Base-by-base conservation (phyloP, 140 eudicot species). In the Artemisia princeps region DNA sequence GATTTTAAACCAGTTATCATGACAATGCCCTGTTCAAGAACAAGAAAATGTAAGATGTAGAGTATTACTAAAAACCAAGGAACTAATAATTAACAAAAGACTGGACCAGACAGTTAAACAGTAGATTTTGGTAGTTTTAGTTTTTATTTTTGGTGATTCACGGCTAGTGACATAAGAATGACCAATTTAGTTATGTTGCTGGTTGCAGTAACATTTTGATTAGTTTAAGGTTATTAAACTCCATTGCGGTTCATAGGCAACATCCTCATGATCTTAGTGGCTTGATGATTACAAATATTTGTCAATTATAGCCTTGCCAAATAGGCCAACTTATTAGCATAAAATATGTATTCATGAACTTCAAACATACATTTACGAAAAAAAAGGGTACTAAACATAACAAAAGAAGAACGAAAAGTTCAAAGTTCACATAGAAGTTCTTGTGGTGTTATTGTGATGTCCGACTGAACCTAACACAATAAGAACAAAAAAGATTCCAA, bases 1-100 rank as follows among this genome's bases (percentile, higher is more conserved):
- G 80, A 64, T 65, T 69, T 79, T 4, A 79, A 59, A 79, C 83
- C 82, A 59, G 80, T 72, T 66, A 88, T 64, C 81, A 75, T 77
- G 55, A 66, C 44, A 15, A 76, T 53, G 30, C 59, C 79, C 96
- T 88, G 79, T 74, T 3, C 48, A 46, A 62, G 20, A 61, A 67
- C 9, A 40, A 13, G 17, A 26, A 56, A 55, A 12, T 28, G 42
- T 60, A 6, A 54, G 40, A 15, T 76, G 28, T 55, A 50, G 44
- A 62, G 17, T 40, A 57, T 10, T 28, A 45, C 16, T 30, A 28
- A 62, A 33, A 20, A 66, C 11, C 17, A 60, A 58, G 53, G 9
- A 48, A 17, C 13, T 20, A 10, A 48, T 58, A 2, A 24, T 26
- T 20, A 28, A 28, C 1, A 28, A 33, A 33, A 33, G 8, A 33